These are phyloP conservation scores for Gymnopilus junonius DNA, from an alignment of 768 basidiomycete species.

Conservation along the genomic window DNA sequence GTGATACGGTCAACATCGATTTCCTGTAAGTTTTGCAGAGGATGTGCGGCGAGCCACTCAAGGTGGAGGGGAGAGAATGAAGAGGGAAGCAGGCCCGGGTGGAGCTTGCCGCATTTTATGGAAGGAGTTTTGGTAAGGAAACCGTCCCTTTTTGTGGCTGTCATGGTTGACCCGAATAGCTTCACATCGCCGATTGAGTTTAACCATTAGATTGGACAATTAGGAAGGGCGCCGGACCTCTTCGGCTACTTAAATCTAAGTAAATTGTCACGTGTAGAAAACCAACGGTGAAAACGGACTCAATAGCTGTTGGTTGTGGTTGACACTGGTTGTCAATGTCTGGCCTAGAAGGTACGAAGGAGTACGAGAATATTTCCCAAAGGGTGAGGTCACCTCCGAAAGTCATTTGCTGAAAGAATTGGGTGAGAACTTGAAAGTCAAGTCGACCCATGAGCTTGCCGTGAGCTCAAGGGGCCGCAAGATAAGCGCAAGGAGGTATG, in stretches of 20 bases:
- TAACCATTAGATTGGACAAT: constrained; percentile 14
- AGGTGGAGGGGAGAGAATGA: constrained; percentile 10
- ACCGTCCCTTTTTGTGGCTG: constrained; percentile 25
- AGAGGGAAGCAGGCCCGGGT: constrained; percentile 5
- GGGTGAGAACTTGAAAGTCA: neutral
- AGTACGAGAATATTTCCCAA: neutral
- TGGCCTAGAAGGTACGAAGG: neutral
- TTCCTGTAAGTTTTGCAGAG: neutral
- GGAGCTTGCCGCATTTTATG: constrained; percentile 21
- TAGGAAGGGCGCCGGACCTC: constrained; percentile 4
- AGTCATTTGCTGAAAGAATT: neutral
- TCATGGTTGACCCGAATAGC: constrained; percentile 20
- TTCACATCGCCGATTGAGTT: constrained; percentile 26
- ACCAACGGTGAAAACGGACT: neutral
- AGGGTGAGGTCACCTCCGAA: neutral
- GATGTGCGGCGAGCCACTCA: constrained; percentile 4
- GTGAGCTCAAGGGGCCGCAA: neutral
- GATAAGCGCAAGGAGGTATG: neutral
- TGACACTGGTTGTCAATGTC: neutral
- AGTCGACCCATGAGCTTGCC: neutral
- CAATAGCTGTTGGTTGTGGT: neutral
- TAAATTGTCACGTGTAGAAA: constrained; percentile 8
- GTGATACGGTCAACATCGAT: constrained; percentile 22
- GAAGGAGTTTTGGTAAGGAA: constrained; percentile 17
- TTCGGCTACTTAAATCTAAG: constrained; percentile 3